Evolutionary conservation across 2,329 filamentous ascomycete species (phyloP).

Genomic region (Sphaerulina vaccinii): DNA sequence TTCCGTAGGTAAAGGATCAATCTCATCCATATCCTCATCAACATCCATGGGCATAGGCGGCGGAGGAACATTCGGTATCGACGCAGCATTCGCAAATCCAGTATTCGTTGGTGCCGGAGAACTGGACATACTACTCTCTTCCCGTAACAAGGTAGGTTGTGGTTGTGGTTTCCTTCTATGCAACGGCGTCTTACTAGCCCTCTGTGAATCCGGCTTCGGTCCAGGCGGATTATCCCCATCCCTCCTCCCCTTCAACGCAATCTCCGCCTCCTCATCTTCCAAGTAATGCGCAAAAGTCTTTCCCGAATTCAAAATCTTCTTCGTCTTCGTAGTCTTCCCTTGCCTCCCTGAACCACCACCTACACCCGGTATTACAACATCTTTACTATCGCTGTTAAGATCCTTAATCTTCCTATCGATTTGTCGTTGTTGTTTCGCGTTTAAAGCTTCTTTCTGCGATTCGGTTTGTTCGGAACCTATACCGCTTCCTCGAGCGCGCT

Average conservation of each 20-base stretch:
- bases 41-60: slow-evolving; percentile 30
- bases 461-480: slow-evolving; percentile 38
- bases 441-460: slow-evolving; percentile 59
- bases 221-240: slow-evolving; percentile 24
- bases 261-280: slow-evolving; percentile 70
- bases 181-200: slow-evolving; percentile 39
- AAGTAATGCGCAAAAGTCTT: slow-evolving; percentile 83
- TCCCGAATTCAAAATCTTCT: slow-evolving; percentile 74
- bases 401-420: slow-evolving; percentile 78
- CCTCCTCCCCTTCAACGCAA: slow-evolving; percentile 37
- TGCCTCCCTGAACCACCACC: slow-evolving; percentile 38
- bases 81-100: neutral
- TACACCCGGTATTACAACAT: slow-evolving; percentile 56
- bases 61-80: slow-evolving; percentile 17
- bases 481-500: slow-evolving; percentile 64
- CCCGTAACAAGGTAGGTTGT: slow-evolving; percentile 17
- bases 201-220: slow-evolving; percentile 21
- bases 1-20: slow-evolving; percentile 30
- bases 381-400: slow-evolving; percentile 68
- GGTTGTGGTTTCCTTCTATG: slow-evolving; percentile 34
- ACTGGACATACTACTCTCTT: slow-evolving; percentile 29
- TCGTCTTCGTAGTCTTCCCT: slow-evolving; percentile 67
- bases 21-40: slow-evolving; percentile 45
- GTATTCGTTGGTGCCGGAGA: slow-evolving; percentile 31
- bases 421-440: slow-evolving; percentile 78